phyloP scores from a whole-genome alignment of 2,329 filamentous ascomycete genomes.

The Pseudogymnoascus sp. region DNA sequence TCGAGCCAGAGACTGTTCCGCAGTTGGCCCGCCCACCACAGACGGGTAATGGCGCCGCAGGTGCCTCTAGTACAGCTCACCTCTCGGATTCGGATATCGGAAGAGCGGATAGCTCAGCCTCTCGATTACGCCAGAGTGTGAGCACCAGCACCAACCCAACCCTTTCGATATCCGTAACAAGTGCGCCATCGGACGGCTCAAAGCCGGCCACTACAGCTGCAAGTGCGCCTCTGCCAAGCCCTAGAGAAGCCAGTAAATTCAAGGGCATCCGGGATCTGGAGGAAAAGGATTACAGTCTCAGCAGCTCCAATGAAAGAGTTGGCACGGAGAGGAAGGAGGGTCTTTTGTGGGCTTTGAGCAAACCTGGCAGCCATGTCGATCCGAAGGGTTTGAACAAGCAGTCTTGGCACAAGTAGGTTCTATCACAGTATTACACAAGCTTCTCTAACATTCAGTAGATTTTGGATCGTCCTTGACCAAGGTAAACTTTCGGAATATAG shows the following conservation, averaged over 20 bases:
- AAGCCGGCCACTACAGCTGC: slow-evolving; percentile 34
- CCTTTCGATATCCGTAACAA: slow-evolving; percentile 25
- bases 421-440: neutral
- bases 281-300: slow-evolving; percentile 56
- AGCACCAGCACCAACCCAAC: slow-evolving; percentile 32
- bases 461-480: slow-evolving; percentile 97
- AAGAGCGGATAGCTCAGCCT: slow-evolving; percentile 65
- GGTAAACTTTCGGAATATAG: slow-evolving; percentile 96
- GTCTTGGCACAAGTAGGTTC: slow-evolving; percentile 90
- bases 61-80: slow-evolving; percentile 27
- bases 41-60: slow-evolving; percentile 18
- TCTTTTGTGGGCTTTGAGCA: slow-evolving; percentile 85
- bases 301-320: slow-evolving; percentile 45
- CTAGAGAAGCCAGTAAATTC: slow-evolving; percentile 48
- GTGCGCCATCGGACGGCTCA: slow-evolving; percentile 43
- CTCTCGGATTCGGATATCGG: slow-evolving; percentile 57
- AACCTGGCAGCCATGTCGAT: slow-evolving; percentile 88
- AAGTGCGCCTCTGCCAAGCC: slow-evolving; percentile 41
- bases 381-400: slow-evolving; percentile 93
- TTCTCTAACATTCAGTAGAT: slow-evolving; percentile 45
- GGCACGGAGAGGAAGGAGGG: slow-evolving; percentile 81
- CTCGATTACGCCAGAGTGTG: slow-evolving; percentile 49
- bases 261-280: slow-evolving; percentile 89
- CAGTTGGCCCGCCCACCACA: slow-evolving; percentile 29
- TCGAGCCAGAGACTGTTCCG: slow-evolving; percentile 56